Evolutionary conservation across 2,329 filamentous ascomycete species (phyloP), one percentile per base, ranked within the genome.

Genomic region (Clarireedia paspali): DNA sequence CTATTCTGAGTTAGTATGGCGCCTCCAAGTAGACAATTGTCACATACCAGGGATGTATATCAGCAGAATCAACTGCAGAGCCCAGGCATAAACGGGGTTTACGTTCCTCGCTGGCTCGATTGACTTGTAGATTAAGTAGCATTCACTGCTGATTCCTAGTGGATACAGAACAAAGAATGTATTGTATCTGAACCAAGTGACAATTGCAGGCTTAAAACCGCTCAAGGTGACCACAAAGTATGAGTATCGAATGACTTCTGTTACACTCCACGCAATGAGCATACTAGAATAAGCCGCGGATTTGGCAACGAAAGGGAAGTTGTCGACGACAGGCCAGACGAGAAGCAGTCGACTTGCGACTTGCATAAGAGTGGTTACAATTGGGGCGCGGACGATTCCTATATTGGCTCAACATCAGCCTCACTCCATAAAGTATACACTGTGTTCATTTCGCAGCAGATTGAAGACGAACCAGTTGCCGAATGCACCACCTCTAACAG

Each of bases 121-220:
- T 1, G 89, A 84, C 56, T 79, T 76, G 69, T 84, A 89, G 52
- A 97, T 84, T 66, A 96, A 79, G 72, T 80, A 83, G 66, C 87
- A 89, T 78, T 99, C 94, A 73, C 88, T 94, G 42, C 81, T 77
- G 68, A 97, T 96, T 44, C 94, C 94, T 58, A 97, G 70, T 1
- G 94, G 94, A 73, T 99, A 99, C 23, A 99, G 81, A 39, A 96
- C 75, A 66, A 89, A 90, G 74, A 99, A 99, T 6, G 89, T 91
- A 71, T 95, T 96, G 73, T 96, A 91, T 65, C 91, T 79, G 72
- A 95, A 75, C 88, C 90, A 95, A 39, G 83, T 83, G 68, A 96
- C 79, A 58, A 78, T 75, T 0, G 66, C 70, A 0, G 91, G 89
- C 30, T 87, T 81, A 58, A 73, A 69, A 27, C 81, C 78, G 60